Conservation (phyloP, 108 stramenopile genomes). For the Stephanodiscus minutulus region DNA sequence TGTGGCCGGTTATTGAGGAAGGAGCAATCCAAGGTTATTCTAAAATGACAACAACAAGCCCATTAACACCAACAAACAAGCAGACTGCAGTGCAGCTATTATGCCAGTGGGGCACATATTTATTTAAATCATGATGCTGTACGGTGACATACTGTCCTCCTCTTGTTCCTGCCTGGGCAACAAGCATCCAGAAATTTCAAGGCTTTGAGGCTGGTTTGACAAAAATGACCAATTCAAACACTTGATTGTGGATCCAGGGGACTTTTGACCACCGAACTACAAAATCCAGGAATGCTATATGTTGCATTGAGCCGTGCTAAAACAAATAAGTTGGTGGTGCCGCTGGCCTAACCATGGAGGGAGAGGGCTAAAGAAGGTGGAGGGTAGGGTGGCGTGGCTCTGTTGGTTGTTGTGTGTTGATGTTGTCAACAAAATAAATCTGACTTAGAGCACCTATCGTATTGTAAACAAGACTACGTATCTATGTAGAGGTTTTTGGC, state of each 20-base stretch:
- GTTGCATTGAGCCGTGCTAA: constrained; percentile 3
- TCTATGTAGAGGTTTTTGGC: too few relatives aligned
- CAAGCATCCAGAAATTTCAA: constrained; percentile 13
- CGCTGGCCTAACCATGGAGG: too few relatives aligned
- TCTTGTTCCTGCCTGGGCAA: constrained; percentile 6
- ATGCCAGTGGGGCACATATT: neutral
- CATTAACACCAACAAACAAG: constrained; percentile 1
- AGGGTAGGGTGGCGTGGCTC: too few relatives aligned
- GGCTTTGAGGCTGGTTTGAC: constrained; percentile 5
- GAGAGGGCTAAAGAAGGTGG: too few relatives aligned
- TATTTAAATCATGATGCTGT: neutral
- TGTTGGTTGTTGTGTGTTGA: too few relatives aligned
- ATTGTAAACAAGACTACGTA: too few relatives aligned
- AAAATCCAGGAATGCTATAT: neutral
- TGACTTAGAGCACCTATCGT: too few relatives aligned
- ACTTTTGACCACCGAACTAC: neutral
- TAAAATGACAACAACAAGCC: neutral
- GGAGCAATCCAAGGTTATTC: constrained; percentile 7
- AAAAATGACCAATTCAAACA: neutral
- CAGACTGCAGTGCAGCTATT: neutral
- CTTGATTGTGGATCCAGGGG: constrained; percentile 9
- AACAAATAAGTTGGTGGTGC: too few relatives aligned
- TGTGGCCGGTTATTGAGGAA: neutral
- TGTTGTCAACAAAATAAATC: too few relatives aligned
- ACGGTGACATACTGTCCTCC: constrained; percentile 1